Conservation (phyloP, 2,329 filamentous ascomycete genomes). For the Phaeosphaeria sp. region DNA sequence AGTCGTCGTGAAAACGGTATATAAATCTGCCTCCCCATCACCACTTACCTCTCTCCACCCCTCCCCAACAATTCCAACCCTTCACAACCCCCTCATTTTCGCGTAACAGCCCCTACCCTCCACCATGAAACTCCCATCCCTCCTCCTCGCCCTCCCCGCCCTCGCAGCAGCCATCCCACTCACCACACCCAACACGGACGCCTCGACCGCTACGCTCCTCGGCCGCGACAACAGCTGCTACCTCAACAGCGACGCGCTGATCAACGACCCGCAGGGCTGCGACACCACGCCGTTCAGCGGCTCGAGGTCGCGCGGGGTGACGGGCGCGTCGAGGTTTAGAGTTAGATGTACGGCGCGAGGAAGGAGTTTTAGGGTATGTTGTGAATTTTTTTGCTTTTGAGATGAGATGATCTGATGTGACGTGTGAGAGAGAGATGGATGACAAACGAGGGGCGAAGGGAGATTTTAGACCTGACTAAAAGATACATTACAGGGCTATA, state of each 20-base stretch:
- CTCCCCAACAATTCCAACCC: no score
- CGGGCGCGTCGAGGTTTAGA: background rate
- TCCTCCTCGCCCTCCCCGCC: background rate
- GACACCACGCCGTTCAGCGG: conserved; percentile 2
- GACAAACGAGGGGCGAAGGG: no score
- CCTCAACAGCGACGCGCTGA: conserved; percentile 1
- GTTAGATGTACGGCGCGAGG: background rate
- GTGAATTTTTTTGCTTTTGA: no score
- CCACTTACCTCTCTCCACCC: no score
- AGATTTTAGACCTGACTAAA: no score
- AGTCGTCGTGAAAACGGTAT: no score
- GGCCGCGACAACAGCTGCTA: background rate
- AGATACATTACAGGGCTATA: background rate
- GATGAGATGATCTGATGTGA: no score
- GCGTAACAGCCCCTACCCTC: no score
- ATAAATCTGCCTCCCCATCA: no score
- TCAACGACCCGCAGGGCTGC: conserved; percentile 3
- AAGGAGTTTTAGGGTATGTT: background rate
- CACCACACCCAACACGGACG: background rate
- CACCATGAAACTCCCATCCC: background rate
- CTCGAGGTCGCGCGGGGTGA: background rate
- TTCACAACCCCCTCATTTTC: background rate
- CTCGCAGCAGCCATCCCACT: background rate
- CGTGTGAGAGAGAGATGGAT: no score
- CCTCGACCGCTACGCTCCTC: background rate